These are phyloP conservation scores for Rhizopus stolonifer DNA, from an alignment of 371 early-diverging fungal genomes.

Conservation along the genomic window DNA sequence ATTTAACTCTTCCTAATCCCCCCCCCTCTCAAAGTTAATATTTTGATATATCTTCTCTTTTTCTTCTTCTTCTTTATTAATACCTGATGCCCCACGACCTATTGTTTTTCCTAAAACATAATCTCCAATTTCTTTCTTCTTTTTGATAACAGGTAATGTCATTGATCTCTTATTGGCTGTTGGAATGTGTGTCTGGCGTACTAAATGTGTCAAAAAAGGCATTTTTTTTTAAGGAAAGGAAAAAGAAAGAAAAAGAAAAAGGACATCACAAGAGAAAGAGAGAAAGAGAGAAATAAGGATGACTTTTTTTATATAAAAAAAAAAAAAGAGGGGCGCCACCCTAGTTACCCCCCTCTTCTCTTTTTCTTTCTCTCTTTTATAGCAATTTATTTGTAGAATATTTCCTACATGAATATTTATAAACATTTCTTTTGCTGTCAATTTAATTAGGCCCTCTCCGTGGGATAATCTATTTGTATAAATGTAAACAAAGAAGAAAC, in stretches of 20 bases:
- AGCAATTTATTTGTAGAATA: no score
- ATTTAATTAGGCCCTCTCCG: no score
- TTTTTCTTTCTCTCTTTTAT: no score
- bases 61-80: background rate
- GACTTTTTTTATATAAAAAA: no score
- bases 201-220: conserved; percentile 19
- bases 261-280: conserved; percentile 1
- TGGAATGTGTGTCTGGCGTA: conserved; percentile 7
- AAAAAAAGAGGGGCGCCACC: no score
- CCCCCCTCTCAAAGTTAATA: no score
- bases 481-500: no score
- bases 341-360: no score
- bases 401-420: no score
- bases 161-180: conserved; percentile 17
- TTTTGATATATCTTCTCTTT: background rate
- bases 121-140: conserved; percentile 56
- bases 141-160: conserved; percentile 13
- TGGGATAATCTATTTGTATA: no score
- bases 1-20: conserved; percentile 80
- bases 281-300: no score
- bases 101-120: conserved; percentile 76
- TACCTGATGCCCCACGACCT: conserved; percentile 81
- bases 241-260: background rate
- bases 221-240: conserved; percentile 5
- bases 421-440: no score